Evolutionary conservation across 176 grass and related monocot genomes (phyloP), one percentile per base, ranked within the genome.

Genomic region (Eleusine coracana): DNA sequence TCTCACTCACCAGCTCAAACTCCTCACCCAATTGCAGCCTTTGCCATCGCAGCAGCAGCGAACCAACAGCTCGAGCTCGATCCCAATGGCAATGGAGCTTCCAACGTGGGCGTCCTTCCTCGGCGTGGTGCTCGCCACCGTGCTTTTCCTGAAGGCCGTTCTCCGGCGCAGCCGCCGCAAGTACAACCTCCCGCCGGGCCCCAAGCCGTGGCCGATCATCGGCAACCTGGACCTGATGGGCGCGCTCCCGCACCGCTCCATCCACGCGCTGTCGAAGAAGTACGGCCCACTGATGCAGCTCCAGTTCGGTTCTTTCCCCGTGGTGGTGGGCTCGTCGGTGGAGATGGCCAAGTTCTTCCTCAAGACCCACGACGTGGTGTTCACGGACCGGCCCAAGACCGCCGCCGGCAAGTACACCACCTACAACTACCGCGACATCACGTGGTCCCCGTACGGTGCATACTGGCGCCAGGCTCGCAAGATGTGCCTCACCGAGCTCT

Each of bases 401-500:
- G 88, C 90, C 15, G 86, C 90, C 34, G 95, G 92, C 44, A 92
- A 81, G 88, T 86, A 92, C 90, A 91, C 88, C 34, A 91, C 83
- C 73, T 97, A 91, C 89, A 91, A 94, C 86, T 94, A 86, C 88
- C 54, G 80, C 17, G 88, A 94, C 86, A 97, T 97, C 70, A 87
- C 79, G 6, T 97, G 92, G 92, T 89, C 95, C 3, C 86, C 88
- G n/a, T 97, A 97, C 66, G 95, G 85, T 31, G 62, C 88, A 0
- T 97, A 97, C 66, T 94, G 90, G 92, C 86, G 92, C 5, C 86
- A 94, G 56, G 92, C 86, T 21, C 89, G 92, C 31, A 94, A 87
- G 86, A 89, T 97, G 81, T 97, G 95, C 86, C 49, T 97, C 73
- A 80, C 91, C 51, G 95, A 97, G 86, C 90, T 97, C 73, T 94